Conservation (phyloP, 2,329 filamentous ascomycete genomes). For the Penicillium crustosum region DNA sequence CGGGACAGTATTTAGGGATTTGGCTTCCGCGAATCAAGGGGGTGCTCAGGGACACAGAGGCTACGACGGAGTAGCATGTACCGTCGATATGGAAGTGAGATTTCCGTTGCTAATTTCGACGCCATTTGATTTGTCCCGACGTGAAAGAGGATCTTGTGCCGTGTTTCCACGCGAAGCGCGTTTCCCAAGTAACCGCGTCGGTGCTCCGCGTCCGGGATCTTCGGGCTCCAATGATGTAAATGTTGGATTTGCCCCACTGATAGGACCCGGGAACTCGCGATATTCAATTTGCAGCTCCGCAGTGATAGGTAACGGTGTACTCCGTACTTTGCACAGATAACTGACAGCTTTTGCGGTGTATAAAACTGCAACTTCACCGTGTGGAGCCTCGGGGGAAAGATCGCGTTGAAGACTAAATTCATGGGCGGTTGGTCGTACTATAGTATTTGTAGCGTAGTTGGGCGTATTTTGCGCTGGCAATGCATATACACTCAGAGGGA, state of each 20-base stretch:
- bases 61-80: neutral
- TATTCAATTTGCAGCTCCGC: constrained; percentile 6
- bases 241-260: constrained; percentile 19
- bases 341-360: constrained; percentile 20
- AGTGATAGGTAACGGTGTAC: constrained; percentile 9
- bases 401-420: neutral
- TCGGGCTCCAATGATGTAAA: constrained; percentile 20
- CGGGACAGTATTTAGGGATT: constrained; percentile 10
- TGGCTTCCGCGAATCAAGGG: constrained; percentile 15
- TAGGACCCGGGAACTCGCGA: constrained; percentile 19
- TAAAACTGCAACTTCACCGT: constrained; percentile 5
- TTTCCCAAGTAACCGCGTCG: constrained; percentile 33
- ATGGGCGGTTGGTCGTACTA: neutral
- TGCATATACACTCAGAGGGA: neutral
- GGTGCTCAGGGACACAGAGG: constrained; percentile 1
- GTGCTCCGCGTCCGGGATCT: constrained; percentile 22
- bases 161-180: constrained; percentile 22
- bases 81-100: neutral
- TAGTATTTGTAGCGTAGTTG: neutral
- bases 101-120: neutral
- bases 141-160: constrained; percentile 1
- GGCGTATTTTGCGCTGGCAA: neutral
- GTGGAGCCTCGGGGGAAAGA: constrained; percentile 5
- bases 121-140: neutral
- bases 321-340: neutral